Percentiles rank a stretch among this genome's conserved stretches.
Conservation (phyloP, 805 yeast species). For the Jamesozyma gamospora region DNA sequence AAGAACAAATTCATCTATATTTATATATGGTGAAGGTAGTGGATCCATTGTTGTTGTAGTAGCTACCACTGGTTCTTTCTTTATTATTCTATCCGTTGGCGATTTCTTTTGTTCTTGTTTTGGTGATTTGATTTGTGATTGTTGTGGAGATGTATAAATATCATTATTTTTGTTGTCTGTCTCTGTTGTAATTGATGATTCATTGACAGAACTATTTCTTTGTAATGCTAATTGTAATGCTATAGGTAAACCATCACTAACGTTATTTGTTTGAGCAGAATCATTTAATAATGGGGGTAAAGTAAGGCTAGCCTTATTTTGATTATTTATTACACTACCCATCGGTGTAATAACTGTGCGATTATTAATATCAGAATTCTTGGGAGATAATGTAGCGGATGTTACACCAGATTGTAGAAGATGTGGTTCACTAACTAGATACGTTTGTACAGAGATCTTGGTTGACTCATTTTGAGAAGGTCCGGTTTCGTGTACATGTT, state of each 20-base stretch:
- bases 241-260: constrained; percentile 31
- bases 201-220: constrained; percentile 13
- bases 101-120: background rate
- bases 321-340: constrained; percentile 12
- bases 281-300: constrained; percentile 29
- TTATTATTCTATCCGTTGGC: background rate
- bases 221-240: constrained; percentile 35
- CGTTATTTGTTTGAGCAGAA: constrained; percentile 18
- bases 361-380: background rate
- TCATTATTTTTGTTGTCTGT: background rate
- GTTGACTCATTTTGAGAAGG: background rate
- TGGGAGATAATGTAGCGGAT: constrained; percentile 1
- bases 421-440: constrained; percentile 36
- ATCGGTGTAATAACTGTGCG: constrained; percentile 2
- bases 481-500: background rate
- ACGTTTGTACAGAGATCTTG: constrained; percentile 33
- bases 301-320: constrained; percentile 11
- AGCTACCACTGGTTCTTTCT: constrained; percentile 17
- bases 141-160: constrained; percentile 7
- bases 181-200: background rate
- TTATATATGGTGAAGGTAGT: constrained; percentile 23
- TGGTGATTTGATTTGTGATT: background rate
- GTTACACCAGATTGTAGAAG: constrained; percentile 18
- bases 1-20: constrained; percentile 53
- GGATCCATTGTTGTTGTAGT: constrained; percentile 24